Evolutionary conservation across 2,329 filamentous ascomycete species (phyloP).

Genomic region (Phoma sp.): DNA sequence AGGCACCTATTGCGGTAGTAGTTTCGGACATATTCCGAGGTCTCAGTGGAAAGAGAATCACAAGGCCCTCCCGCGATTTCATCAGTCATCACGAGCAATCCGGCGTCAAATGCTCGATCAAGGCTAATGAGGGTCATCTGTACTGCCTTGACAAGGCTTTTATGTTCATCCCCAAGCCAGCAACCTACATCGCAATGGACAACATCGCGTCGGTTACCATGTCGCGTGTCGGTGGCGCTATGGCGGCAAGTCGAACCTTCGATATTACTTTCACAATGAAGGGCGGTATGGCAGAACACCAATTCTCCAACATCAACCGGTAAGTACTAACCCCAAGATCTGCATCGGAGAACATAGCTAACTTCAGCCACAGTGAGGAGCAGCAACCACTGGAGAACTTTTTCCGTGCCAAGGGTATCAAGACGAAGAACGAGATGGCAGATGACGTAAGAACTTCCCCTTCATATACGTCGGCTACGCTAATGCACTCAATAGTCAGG

Average conservation of each 20-base stretch:
- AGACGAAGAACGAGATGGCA: conserved; percentile 98
- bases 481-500: conserved; percentile 53
- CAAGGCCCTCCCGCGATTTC: conserved; percentile 93
- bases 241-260: conserved; percentile 93
- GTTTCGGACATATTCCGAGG: conserved; percentile 96
- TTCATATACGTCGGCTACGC: conserved; percentile 8
- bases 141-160: conserved; percentile 98
- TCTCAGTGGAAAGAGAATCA: conserved; percentile 92
- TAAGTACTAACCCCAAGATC: conserved; percentile 38
- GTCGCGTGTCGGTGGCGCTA: conserved; percentile 90
- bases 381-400: conserved; percentile 96
- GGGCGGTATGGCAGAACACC: conserved; percentile 81
- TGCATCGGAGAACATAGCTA: conserved; percentile 15
- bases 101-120: conserved; percentile 99
- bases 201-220: conserved; percentile 91
- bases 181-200: conserved; percentile 95
- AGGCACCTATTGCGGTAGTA: conserved; percentile 85
- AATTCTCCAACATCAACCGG: conserved; percentile 99
- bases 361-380: conserved; percentile 68
- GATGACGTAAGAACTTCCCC: conserved; percentile 73
- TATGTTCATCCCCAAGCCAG: conserved; percentile 98
- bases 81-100: conserved; percentile 89
- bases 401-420: conserved; percentile 93
- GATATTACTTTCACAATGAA: conserved; percentile 95
- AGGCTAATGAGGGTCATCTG: conserved; percentile 95